A percentile compares a stretch with the other conserved stretches of the same genome.
These are phyloP conservation scores for Abeoforma whisleri DNA, from an alignment of 78 protist genomes.

Conservation along the genomic window DNA sequence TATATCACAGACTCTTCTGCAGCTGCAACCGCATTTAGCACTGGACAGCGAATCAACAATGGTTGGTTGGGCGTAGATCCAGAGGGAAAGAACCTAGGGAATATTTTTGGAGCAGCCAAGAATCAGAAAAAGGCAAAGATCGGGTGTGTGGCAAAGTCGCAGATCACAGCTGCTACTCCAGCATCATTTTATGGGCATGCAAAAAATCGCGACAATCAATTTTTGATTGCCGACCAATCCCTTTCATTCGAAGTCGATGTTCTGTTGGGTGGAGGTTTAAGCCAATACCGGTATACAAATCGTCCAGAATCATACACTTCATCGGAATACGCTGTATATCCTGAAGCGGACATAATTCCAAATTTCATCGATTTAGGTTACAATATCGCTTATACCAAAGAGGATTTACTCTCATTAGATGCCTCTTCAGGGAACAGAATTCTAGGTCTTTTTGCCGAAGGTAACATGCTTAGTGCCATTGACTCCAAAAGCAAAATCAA, in stretches of 20 bases:
- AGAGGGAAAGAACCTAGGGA: background rate
- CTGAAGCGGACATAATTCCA: background rate
- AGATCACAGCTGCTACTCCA: constrained; percentile 29
- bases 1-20: constrained; percentile 30
- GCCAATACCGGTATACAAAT: background rate
- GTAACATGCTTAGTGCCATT: background rate
- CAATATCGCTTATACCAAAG: background rate
- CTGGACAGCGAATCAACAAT: constrained; percentile 25
- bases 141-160: background rate
- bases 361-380: constrained; percentile 4
- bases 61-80: constrained; percentile 8
- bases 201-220: background rate
- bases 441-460: constrained; percentile 14
- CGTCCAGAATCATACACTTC: constrained; percentile 15
- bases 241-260: no score
- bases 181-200: constrained; percentile 3
- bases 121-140: constrained; percentile 6
- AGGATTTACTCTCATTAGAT: background rate
- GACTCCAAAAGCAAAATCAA: background rate
- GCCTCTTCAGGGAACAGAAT: background rate
- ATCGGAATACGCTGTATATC: background rate
- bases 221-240: constrained; percentile 12
- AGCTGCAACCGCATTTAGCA: background rate
- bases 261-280: constrained; percentile 30
- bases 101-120: constrained; percentile 14